phyloP scores from a whole-genome alignment of 2,329 filamentous ascomycete genomes.

The Fusarium decemcellulare region DNA sequence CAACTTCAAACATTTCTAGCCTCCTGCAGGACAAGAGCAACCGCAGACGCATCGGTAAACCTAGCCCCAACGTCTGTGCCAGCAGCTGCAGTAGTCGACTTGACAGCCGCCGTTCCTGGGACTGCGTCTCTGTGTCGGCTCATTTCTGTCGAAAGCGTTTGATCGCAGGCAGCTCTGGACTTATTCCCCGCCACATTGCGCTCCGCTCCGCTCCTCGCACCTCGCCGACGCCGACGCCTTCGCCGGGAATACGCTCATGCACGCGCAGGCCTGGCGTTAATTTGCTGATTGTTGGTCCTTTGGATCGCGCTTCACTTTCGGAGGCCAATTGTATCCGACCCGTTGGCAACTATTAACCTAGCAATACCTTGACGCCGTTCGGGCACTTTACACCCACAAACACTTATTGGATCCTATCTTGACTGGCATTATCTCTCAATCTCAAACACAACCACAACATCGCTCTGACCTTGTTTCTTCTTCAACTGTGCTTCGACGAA shows the following conservation, averaged over 20 bases:
- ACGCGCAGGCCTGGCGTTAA: conserved; percentile 6
- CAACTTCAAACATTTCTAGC: conserved; percentile 26
- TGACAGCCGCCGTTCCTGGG: conserved; percentile 14
- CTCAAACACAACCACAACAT: background rate
- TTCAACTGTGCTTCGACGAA: background rate
- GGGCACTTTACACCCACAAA: conserved; percentile 6
- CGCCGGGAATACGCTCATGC: conserved; percentile 33
- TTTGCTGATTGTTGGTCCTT: conserved; percentile 9
- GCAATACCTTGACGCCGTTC: conserved; percentile 17
- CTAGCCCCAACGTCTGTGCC: conserved; percentile 4
- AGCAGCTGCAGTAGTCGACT: background rate
- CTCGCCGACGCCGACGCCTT: conserved; percentile 40
- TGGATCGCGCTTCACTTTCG: conserved; percentile 24
- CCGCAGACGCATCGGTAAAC: conserved; percentile 10
- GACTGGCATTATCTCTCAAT: conserved; percentile 7
- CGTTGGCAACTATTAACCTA: conserved; percentile 27
- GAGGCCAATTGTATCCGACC: conserved; percentile 30
- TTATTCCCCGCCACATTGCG: conserved; percentile 26
- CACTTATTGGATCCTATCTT: conserved; percentile 8
- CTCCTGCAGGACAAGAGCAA: conserved; percentile 30
- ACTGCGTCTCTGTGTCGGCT: conserved; percentile 19
- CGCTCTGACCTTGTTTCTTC: conserved; percentile 3
- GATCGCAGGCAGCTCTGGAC: conserved; percentile 31
- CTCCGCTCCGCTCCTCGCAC: conserved; percentile 31
- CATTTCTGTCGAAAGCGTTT: conserved; percentile 23